phyloP scores from a whole-genome alignment of 495 filamentous ascomycete species.

The Apodospora peruviana region DNA sequence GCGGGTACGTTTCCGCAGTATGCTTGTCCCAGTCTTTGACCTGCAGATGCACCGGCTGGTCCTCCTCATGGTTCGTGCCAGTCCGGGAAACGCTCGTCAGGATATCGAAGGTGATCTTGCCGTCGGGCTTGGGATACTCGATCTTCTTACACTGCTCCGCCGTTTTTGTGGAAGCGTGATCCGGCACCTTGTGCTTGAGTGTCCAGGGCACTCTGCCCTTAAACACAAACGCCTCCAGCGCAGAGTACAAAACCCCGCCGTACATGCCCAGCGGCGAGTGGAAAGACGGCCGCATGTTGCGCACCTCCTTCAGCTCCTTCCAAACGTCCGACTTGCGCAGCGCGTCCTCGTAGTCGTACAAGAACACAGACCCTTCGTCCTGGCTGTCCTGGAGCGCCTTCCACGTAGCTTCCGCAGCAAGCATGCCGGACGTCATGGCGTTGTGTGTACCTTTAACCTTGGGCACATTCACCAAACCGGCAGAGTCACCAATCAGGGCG shows the following conservation, averaged over 20 bases:
- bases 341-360: slow-evolving; percentile 89
- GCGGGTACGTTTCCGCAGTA: slow-evolving; percentile 71
- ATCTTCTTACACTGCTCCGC: slow-evolving; percentile 81
- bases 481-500: slow-evolving; percentile 91
- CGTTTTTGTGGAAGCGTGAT: slow-evolving; percentile 70
- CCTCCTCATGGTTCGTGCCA: slow-evolving; percentile 97
- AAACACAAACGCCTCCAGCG: slow-evolving; percentile 82
- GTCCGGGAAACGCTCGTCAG: slow-evolving; percentile 89
- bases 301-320: slow-evolving; percentile 90
- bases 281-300: slow-evolving; percentile 96
- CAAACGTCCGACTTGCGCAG: slow-evolving; percentile 86
- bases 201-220: slow-evolving; percentile 90
- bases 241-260: slow-evolving; percentile 89
- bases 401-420: slow-evolving; percentile 87
- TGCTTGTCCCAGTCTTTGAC: slow-evolving; percentile 94
- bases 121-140: slow-evolving; percentile 94
- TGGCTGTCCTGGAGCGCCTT: slow-evolving; percentile 55
- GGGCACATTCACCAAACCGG: slow-evolving; percentile 94
- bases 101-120: slow-evolving; percentile 90
- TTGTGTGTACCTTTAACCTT: slow-evolving; percentile 99
- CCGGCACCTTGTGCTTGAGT: slow-evolving; percentile 70
- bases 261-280: slow-evolving; percentile 76
- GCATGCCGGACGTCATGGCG: slow-evolving; percentile 94
- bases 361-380: slow-evolving; percentile 68
- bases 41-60: slow-evolving; percentile 93